phyloP scores from a whole-genome alignment of 345 rosid species.

The Hibiscus syriacus region DNA sequence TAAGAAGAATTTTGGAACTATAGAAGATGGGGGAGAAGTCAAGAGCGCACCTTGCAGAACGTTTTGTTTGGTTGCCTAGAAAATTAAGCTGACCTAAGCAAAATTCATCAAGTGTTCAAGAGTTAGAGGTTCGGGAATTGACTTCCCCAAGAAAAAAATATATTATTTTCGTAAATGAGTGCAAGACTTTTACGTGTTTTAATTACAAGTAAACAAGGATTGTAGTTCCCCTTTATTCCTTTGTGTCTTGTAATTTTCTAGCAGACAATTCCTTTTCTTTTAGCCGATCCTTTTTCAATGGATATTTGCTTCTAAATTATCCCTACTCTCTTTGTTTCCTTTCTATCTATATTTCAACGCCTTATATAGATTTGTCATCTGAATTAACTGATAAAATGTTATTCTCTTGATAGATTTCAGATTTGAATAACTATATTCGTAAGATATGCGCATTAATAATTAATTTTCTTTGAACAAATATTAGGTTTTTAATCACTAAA shows the following conservation, averaged over 20 bases:
- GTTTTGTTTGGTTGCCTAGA: neutral
- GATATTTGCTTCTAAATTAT: slow-evolving; percentile 1
- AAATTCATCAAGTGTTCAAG: slow-evolving; percentile 10
- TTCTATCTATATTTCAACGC: neutral
- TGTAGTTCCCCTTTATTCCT: slow-evolving; percentile 1
- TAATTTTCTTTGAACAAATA: too few species aligned
- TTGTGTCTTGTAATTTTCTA: slow-evolving; percentile 6
- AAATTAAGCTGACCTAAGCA: neutral
- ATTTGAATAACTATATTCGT: too few species aligned
- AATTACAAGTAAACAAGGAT: neutral
- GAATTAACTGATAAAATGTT: too few species aligned
- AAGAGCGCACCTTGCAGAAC: slow-evolving; percentile 81
- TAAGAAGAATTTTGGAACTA: slow-evolving; percentile 19
- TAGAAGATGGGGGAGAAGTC: slow-evolving; percentile 50
- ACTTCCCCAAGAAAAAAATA: slow-evolving; percentile 32
- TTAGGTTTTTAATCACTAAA: too few species aligned
- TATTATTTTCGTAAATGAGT: neutral
- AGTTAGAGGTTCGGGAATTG: slow-evolving; percentile 81
- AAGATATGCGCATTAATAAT: too few species aligned
- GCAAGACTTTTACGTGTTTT: neutral
- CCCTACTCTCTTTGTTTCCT: neutral
- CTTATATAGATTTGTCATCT: neutral
- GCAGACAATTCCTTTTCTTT: slow-evolving; percentile 4
- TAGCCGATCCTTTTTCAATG: slow-evolving; percentile 4
- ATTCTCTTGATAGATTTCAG: too few species aligned